These are phyloP conservation scores for Plantago rigida DNA, from an alignment of 305 asterid species.

Conservation along the genomic window DNA sequence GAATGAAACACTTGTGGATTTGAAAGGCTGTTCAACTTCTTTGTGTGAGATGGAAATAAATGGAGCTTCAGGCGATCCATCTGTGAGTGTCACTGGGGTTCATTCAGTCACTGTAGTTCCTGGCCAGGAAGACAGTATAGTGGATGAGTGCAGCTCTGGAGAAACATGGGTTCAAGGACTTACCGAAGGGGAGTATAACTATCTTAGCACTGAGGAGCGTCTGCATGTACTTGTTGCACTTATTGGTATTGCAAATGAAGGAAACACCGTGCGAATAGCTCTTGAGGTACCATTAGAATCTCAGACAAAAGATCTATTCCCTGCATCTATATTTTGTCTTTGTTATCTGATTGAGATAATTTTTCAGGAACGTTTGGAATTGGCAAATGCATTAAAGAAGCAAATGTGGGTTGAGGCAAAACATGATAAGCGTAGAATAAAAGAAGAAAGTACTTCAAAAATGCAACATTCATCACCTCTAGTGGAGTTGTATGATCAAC, in stretches of 20 bases:
- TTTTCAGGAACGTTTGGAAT: conserved; percentile 86
- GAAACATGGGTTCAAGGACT: conserved; percentile 87
- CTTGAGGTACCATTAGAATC: conserved; percentile 55
- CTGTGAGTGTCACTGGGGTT: conserved; percentile 22
- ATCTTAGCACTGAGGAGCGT: conserved; percentile 75
- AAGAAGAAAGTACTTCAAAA: conserved; percentile 54
- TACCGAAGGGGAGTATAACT: conserved; percentile 67
- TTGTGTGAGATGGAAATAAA: conserved; percentile 30
- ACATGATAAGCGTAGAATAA: conserved; percentile 76
- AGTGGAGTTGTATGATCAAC: conserved; percentile 30
- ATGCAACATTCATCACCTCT: conserved; percentile 33
- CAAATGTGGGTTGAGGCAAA: conserved; percentile 93
- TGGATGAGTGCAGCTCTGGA: conserved; percentile 46
- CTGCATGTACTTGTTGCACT: conserved; percentile 68
- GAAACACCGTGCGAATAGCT: conserved; percentile 58
- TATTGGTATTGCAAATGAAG: conserved; percentile 77
- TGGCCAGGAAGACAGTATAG: conserved; percentile 34
- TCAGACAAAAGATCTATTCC: conserved; percentile 2
- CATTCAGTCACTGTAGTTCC: conserved; percentile 22
- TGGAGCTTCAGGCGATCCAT: conserved; percentile 36
- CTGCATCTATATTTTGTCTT: conserved; percentile 22
- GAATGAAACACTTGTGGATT: conserved; percentile 27
- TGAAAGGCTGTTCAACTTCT: conserved; percentile 26
- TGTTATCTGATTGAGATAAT: conserved; percentile 24
- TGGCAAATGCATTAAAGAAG: conserved; percentile 82